These are phyloP conservation scores for Pythium myriotylum DNA, from an alignment of 352 stramenopile species.

Conservation along the genomic window DNA sequence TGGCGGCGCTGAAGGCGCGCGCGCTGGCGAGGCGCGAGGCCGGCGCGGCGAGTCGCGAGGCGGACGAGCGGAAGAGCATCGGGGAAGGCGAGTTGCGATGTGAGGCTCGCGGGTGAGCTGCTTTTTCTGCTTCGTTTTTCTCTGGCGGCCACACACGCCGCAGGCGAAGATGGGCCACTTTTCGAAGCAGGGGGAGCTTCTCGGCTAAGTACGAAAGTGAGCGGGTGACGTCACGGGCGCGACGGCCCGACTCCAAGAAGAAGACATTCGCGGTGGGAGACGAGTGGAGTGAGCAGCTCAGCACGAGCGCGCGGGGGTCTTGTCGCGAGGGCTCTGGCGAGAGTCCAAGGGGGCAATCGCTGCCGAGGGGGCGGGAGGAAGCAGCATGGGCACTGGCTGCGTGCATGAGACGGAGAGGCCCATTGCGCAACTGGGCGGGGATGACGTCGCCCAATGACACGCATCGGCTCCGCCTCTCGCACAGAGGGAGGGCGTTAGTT, in stretches of 20 bases:
- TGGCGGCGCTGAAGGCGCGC: slow-evolving; percentile 68
- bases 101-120: slow-evolving; percentile 17
- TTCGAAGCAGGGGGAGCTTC: slow-evolving; percentile 5
- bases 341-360: no score
- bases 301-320: no score
- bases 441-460: slow-evolving; percentile 14
- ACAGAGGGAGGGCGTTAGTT: neutral
- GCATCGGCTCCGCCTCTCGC: neutral
- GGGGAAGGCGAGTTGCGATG: slow-evolving; percentile 23
- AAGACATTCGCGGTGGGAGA: no score
- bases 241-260: no score
- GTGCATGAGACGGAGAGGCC: neutral
- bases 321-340: no score
- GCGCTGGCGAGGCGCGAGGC: slow-evolving; percentile 33
- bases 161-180: slow-evolving; percentile 18
- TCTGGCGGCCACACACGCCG: slow-evolving; percentile 28
- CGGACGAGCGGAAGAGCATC: slow-evolving; percentile 72
- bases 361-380: no score
- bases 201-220: slow-evolving; percentile 27
- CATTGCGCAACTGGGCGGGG: neutral
- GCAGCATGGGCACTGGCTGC: no score
- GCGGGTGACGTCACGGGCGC: slow-evolving; percentile 8
- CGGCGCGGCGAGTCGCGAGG: slow-evolving; percentile 36
- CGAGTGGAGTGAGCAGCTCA: no score
- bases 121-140: slow-evolving; percentile 51